Base-by-base conservation (phyloP, 1,284 basidiomycete species). In the Heliocybe sulcata region DNA sequence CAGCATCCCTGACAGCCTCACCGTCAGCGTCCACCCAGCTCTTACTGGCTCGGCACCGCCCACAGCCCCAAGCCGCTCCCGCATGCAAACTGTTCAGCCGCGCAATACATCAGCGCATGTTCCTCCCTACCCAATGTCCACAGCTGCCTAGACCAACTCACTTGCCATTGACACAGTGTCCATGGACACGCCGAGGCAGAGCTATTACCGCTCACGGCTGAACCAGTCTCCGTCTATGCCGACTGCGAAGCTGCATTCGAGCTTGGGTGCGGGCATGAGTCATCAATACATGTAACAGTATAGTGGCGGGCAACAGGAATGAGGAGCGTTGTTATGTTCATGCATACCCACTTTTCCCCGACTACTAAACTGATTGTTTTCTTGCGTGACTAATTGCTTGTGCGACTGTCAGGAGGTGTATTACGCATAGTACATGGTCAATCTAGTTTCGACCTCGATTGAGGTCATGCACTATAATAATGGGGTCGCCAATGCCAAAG, bases 241-340 rank as follows among this genome's bases (percentile, higher is more conserved):
- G 3, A 26, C 47, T 49, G 16, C 47, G 47, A 49, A 49, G 20
- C 47, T 22, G 11, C 20, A 8, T 22, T 49, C 47, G 42, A 20
- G 6, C 4, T 6, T 16, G 47, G 22, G 23, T 25, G n/a, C 47
- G 6, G 11, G 23, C 14, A 22, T 25, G 22, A 25, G 9, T 4
- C 47, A 49, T 22, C 47, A 49, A 16, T 49, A 49, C n/a, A 49
- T 29, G 27, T 49, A 49, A 6, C 47, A 49, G 47, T n/a, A 8
- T 3, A 49, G n/a, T 26, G 47, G 47, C 27, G 47, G 47, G 23
- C 47, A 49, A n/a, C 10, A n/a, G 47, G n/a, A 49, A 42, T 42
- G 38, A 42, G n/a, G 16, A 16, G 16, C 4, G 12, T 31, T 31
- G 29, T 31, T 31, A 31, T 6, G 6, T 4, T 6, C 29, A 31